A percentile compares a stretch with the other conserved stretches of the same genome.
These are phyloP conservation scores for Panaeolus cyanescens DNA, from an alignment of 768 basidiomycete genomes.

Conservation along the genomic window DNA sequence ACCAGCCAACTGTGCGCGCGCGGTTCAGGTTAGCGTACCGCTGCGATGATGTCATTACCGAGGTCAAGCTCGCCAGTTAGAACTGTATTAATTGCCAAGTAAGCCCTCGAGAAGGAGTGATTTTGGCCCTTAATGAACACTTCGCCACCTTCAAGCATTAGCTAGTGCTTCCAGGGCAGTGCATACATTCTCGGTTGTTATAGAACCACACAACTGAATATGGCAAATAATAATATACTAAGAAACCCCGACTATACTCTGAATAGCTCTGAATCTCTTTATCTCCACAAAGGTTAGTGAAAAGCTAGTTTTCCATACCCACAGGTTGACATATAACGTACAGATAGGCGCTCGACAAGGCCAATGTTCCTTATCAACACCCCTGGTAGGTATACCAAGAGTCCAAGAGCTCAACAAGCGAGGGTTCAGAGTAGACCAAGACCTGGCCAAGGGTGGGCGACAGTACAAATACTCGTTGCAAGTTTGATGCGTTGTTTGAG, in stretches of 20 bases:
- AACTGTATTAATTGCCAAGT: neutral
- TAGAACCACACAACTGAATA: neutral
- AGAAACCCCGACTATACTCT: neutral
- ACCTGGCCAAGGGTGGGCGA: neutral
- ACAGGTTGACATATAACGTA: neutral
- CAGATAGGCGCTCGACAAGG: neutral
- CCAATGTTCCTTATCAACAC: neutral
- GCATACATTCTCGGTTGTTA: neutral
- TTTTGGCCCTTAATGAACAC: neutral
- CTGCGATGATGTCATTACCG: neutral
- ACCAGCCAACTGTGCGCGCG: too few relatives aligned
- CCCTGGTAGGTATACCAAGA: neutral
- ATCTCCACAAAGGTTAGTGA: neutral
- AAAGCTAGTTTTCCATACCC: neutral
- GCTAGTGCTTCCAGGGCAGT: neutral
- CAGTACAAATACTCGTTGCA: too few relatives aligned
- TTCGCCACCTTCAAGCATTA: neutral
- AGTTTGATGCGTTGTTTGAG: neutral
- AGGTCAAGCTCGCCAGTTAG: neutral
- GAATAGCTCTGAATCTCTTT: neutral
- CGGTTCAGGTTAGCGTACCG: neutral
- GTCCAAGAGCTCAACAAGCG: neutral
- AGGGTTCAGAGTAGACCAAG: neutral
- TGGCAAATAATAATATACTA: neutral
- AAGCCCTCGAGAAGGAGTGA: neutral